Percentiles rank a stretch among this genome's conserved stretches.
Conservation (phyloP, 2,329 filamentous ascomycete genomes). For the Sporothrix brasiliensis region DNA sequence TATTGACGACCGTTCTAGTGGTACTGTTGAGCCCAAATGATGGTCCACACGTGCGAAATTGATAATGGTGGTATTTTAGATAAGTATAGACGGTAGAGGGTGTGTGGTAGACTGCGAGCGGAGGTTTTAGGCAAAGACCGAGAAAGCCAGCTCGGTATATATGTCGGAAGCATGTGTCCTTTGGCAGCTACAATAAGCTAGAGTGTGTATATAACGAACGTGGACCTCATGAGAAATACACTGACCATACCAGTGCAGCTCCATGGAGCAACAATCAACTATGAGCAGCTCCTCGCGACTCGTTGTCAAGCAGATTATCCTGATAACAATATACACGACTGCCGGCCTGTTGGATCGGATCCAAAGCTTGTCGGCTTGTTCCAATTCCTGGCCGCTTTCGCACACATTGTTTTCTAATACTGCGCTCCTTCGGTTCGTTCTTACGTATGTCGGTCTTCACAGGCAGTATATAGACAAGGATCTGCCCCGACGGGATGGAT, state of each 20-base stretch:
- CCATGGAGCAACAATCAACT: background rate
- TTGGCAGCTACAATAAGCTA: background rate
- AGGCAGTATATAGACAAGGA: background rate
- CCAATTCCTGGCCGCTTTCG: background rate
- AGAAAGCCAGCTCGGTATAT: background rate
- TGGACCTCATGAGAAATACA: background rate
- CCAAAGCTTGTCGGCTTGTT: background rate
- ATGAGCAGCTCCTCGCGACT: background rate
- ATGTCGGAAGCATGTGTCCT: background rate
- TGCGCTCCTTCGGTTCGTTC: no score
- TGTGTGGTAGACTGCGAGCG: background rate
- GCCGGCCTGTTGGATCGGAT: background rate
- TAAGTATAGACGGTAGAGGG: background rate
- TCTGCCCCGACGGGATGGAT: constrained; percentile 8
- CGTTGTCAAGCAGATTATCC: no score
- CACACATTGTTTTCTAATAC: background rate
- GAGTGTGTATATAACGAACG: background rate
- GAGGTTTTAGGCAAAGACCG: constrained; percentile 16
- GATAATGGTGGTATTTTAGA: background rate
- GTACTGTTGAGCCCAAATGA: background rate
- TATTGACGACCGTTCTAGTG: constrained; percentile 10
- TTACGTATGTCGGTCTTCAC: background rate
- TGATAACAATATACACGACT: background rate
- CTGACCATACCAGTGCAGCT: background rate
- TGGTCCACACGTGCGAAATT: background rate